Conservation (phyloP, 129 eudicot species). For the Arctium lappa region DNA sequence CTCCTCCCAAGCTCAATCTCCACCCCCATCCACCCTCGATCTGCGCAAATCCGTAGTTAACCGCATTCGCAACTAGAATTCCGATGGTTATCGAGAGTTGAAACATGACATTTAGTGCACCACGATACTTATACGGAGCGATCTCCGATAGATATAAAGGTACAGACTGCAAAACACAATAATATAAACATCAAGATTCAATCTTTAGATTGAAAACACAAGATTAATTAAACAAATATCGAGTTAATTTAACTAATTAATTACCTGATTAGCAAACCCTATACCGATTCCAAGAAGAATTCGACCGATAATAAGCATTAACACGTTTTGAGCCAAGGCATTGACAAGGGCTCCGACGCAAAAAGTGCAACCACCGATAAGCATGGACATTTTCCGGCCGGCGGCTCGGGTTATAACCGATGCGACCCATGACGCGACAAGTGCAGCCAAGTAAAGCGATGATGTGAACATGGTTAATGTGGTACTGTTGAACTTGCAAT, state of each 20-base stretch:
- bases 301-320: conserved; percentile 56
- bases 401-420: conserved; percentile 19
- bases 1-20: conserved; percentile 53
- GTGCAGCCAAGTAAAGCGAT: conserved; percentile 57
- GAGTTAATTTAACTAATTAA: neutral
- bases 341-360: conserved; percentile 38
- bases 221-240: neutral
- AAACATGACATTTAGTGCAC: conserved; percentile 48
- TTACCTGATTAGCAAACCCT: conserved; percentile 71
- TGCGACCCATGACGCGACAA: conserved; percentile 30
- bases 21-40: conserved; percentile 45
- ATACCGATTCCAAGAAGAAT: conserved; percentile 53
- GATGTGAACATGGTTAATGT: conserved; percentile 54
- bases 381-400: conserved; percentile 47
- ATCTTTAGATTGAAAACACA: neutral
- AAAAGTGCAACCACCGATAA: conserved; percentile 43
- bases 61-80: conserved; percentile 39
- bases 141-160: conserved; percentile 59
- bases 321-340: conserved; percentile 29
- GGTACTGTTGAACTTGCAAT: conserved; percentile 48
- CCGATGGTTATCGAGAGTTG: conserved; percentile 59
- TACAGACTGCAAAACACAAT: conserved; percentile 31
- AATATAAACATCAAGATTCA: neutral
- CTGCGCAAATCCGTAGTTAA: conserved; percentile 43
- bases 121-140: conserved; percentile 55